Evolutionary conservation across 139 green algal species (phyloP).

Genomic region (Pseudopediastrum boryanum): DNA sequence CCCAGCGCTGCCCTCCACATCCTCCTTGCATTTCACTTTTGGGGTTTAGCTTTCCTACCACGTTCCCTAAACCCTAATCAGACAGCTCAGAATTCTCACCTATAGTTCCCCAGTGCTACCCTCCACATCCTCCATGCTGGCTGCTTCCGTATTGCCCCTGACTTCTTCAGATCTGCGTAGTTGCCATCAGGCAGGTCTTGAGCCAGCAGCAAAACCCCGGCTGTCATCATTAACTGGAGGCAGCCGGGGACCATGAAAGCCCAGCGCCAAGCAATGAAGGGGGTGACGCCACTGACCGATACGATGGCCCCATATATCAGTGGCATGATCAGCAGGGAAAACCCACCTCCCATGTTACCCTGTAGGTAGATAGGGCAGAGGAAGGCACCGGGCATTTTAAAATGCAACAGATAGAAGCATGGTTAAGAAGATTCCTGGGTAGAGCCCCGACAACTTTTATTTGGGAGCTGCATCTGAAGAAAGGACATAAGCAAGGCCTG

Average conservation of each 20-base stretch:
- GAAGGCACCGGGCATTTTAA: too few relatives aligned
- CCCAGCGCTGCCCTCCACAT: constrained; percentile 67
- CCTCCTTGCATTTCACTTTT: too few relatives aligned
- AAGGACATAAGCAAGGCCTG: too few relatives aligned
- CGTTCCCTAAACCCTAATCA: too few relatives aligned
- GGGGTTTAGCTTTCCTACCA: too few relatives aligned
- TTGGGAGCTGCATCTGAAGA: too few relatives aligned
- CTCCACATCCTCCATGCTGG: constrained; percentile 68
- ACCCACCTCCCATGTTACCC: constrained; percentile 88
- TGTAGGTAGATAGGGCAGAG: too few relatives aligned
- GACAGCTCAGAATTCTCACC: constrained; percentile 62
- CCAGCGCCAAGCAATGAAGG: constrained; percentile 79
- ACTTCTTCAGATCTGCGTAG: constrained; percentile 69
- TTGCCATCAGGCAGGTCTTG: constrained; percentile 88
- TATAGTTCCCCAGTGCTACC: constrained; percentile 79
- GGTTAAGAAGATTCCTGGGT: too few relatives aligned
- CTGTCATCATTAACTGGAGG: constrained; percentile 12
- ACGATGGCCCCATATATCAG: constrained; percentile 68
- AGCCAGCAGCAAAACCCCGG: constrained; percentile 45
- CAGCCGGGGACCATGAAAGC: constrained; percentile 85
- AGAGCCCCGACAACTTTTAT: too few relatives aligned
- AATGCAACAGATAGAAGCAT: too few relatives aligned
- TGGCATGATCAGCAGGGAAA: constrained; percentile 93
- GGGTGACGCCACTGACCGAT: constrained; percentile 5
- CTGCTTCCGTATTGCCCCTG: constrained; percentile 68